Evolutionary conservation across 2,329 filamentous ascomycete species (phyloP), one percentile per base, ranked within the genome.

Genomic region (Bertia moriformis): DNA sequence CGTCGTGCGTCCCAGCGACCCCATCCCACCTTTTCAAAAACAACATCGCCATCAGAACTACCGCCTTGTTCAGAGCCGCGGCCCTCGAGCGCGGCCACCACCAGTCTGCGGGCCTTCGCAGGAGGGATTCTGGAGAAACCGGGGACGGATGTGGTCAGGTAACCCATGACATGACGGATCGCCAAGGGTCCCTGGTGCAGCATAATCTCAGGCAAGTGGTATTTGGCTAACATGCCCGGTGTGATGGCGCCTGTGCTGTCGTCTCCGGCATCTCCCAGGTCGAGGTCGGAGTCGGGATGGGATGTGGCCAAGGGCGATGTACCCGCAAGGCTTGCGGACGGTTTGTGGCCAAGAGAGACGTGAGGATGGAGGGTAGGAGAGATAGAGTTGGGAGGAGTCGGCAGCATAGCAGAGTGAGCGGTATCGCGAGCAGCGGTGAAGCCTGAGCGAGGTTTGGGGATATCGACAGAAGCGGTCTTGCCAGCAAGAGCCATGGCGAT

Each of bases 21-120:
- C 89, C 89, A 96, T 53, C 89, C 89, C 42, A 95, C 86, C 67
- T 96, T 96, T 58, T 93, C 83, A 54, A 93, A 96, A 53, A 80
- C 71, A 50, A 91, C 79, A 48, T 85, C 78, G 47, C 79, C 78
- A 44, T 78, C 67, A 44, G 71, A 55, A 41, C 73, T 72, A 44
- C 76, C 61, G 59, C 45, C 71, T 71, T 44, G 38, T 45, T 46
- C 33, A 40, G 42, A 19, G 43, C 42, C 47, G 49, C 83, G 80
- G 49, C 83, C 83, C 62, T 96, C 89, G 47, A 96, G 63, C 43
- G 88, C 89, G 42, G 81, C 83, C n/a, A 95, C 89, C 4, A 96
- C 87, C 42, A 96, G 65, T 57, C 89, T 76, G 50, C 91, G 76
- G 35, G 91, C 88, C 66, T 94, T 94, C 42, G 84, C 81, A 40